phyloP scores from a whole-genome alignment of 2,329 filamentous ascomycete species.

The Aspergillus calidoustus region DNA sequence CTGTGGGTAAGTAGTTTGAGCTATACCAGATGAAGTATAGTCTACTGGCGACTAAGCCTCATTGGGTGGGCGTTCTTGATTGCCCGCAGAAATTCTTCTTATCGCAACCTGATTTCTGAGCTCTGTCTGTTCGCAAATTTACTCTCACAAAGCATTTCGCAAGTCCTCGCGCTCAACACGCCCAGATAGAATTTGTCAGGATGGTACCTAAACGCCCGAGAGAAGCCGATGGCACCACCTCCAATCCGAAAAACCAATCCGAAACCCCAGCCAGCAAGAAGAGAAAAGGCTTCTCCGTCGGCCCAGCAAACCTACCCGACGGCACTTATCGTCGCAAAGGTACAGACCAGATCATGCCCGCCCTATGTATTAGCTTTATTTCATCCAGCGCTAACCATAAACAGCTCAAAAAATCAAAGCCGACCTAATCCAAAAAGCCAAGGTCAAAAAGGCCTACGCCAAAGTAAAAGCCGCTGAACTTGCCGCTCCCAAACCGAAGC shows the following conservation, averaged over 20 bases:
- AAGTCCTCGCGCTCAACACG: not conserved
- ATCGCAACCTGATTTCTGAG: not conserved
- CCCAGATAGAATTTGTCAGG: slow-evolving; percentile 14
- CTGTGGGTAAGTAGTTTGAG: not conserved
- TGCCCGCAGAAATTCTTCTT: not conserved
- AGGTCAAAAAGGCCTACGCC: slow-evolving; percentile 88
- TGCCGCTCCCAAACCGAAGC: slow-evolving; percentile 39
- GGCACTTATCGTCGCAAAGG: slow-evolving; percentile 84
- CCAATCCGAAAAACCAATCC: slow-evolving; percentile 53
- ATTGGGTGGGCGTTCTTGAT: not conserved
- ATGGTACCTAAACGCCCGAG: slow-evolving; percentile 67
- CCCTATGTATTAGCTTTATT: not conserved
- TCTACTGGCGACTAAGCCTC: not conserved
- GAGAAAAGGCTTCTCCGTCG: slow-evolving; percentile 79
- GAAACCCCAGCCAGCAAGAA: slow-evolving; percentile 50
- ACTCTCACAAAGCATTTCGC: not conserved
- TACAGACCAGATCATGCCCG: slow-evolving; percentile 32
- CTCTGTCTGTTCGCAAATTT: not conserved
- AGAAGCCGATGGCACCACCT: slow-evolving; percentile 45
- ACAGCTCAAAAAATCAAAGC: slow-evolving; percentile 87
- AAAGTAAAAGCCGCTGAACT: slow-evolving; percentile 75
- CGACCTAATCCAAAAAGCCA: slow-evolving; percentile 86
- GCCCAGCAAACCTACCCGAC: slow-evolving; percentile 88
- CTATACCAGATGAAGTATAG: not conserved
- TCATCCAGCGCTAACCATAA: slow-evolving; percentile 1